A percentile compares a stretch with the other conserved stretches of the same genome.
These are phyloP conservation scores for Mycena rosella DNA, from an alignment of 768 basidiomycete genomes.

Conservation along the genomic window DNA sequence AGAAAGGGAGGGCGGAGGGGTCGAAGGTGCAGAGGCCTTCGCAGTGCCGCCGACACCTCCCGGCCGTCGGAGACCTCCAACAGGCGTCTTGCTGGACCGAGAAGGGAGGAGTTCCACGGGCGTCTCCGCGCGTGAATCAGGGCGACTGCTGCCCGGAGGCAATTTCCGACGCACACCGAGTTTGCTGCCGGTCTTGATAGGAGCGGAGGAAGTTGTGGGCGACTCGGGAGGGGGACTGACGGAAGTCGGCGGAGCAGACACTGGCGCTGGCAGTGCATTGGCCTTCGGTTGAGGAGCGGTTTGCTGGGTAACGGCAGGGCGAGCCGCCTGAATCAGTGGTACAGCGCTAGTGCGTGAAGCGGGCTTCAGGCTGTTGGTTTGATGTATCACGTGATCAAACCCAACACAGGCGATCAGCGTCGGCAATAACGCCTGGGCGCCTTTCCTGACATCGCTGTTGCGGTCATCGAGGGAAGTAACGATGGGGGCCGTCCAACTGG, in stretches of 20 bases:
- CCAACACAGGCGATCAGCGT: conserved; percentile 80
- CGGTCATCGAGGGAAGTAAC: conserved; percentile 92
- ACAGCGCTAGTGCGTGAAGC: conserved; percentile 88
- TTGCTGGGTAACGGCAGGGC: conserved; percentile 54
- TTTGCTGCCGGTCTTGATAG: conserved; percentile 61
- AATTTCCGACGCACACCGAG: conserved; percentile 78
- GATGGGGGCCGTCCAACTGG: conserved; percentile 71
- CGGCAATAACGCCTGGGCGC: conserved; percentile 86
- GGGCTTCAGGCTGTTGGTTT: conserved; percentile 89
- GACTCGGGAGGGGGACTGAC: conserved; percentile 61
- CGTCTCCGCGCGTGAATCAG: conserved; percentile 62
- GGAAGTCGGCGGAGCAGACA: conserved; percentile 46
- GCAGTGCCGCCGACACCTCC: conserved; percentile 45
- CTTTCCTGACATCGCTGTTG: conserved; percentile 91
- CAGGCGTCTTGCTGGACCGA: conserved; percentile 52
- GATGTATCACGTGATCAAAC: conserved; percentile 87
- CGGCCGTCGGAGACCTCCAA: conserved; percentile 60
- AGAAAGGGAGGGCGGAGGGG: conserved; percentile 48
- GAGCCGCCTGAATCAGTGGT: conserved; percentile 91
- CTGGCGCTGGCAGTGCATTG: conserved; percentile 40
- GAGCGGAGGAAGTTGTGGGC: conserved; percentile 51
- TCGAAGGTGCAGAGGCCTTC: conserved; percentile 48
- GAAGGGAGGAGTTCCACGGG: conserved; percentile 51
- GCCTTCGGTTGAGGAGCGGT: conserved; percentile 43
- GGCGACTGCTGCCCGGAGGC: conserved; percentile 70